Evolutionary conservation across 345 rosid genomes (phyloP), one percentile per base, ranked within the genome.

Genomic region (Capsella bursapastoris): DNA sequence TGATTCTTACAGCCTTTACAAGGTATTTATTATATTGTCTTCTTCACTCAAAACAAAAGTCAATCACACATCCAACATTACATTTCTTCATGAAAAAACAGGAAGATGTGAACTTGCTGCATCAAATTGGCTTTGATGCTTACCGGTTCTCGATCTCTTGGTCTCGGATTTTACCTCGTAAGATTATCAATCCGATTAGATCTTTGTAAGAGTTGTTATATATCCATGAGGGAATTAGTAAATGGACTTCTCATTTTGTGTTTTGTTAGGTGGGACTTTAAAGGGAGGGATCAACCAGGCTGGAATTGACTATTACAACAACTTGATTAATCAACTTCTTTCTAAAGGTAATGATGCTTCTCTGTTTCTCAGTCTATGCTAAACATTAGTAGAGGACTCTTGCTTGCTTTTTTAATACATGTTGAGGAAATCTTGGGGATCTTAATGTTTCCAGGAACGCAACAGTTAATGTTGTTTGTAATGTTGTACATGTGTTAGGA

Each of bases 221-320:
- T 34, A 7, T 22, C 34, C 22, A 4, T 16, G 5, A 44, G 45
- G 18, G 29, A 5, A 31, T 14, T 40, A 22, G 28, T 49, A 41
- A 31, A 14, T 6, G 3, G 25, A 22, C 2, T 35, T 2, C 34
- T 15, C 15, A 0, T 15, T 66, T 31, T 45, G 34, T 34, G 7
- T 34, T 28, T 14, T 7, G 29, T 66, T 27, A 85, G 86, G 67
- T 75, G 93, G 87, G 41, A 68, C 73, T 34, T 5, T 85, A 28
- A 78, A 79, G 25, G 86, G 83, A 49, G 88, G 88, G 29, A 74
- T 86, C 12, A 86, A 86, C 65, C 75, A 75, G 31, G 76, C 78
- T 68, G 90, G 89, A 12, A 59, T 86, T 49, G 72, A 80, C 0
- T 85, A 82, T 61, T 88, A 86, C 76, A 83, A 83, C 69, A 81